These are phyloP conservation scores for Suillus fuscotomentosus DNA, from an alignment of 768 basidiomycete genomes.

Conservation along the genomic window DNA sequence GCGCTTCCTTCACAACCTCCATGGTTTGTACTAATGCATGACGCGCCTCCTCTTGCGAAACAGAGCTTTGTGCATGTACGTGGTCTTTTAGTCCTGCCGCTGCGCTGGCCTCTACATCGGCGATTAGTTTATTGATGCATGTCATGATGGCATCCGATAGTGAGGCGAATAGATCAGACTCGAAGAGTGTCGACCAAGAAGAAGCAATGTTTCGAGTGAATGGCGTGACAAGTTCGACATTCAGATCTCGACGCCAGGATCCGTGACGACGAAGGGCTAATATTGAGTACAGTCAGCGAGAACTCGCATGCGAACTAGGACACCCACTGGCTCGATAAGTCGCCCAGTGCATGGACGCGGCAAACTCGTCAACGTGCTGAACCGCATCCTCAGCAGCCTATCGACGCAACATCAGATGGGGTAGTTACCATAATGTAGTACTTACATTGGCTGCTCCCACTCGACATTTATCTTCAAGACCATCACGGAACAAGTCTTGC, in stretches of 20 bases:
- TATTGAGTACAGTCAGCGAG: conserved; percentile 16
- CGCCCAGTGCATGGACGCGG: conserved; percentile 55
- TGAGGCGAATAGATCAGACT: conserved; percentile 51
- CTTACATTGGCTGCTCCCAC: conserved; percentile 41
- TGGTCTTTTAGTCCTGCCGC: conserved; percentile 53
- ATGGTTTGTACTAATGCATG: conserved; percentile 48
- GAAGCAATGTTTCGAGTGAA: conserved; percentile 59
- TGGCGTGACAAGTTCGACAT: conserved; percentile 54
- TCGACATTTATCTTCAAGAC: conserved; percentile 58
- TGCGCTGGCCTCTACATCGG: conserved; percentile 51
- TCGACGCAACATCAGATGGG: not conserved
- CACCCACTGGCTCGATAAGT: conserved; percentile 57
- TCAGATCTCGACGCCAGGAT: conserved; percentile 56
- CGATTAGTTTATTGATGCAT: conserved; percentile 43
- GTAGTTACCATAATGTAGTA: not conserved
- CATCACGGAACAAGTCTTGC: conserved; percentile 49
- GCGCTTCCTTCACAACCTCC: conserved; percentile 46
- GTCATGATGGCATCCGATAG: conserved; percentile 40
- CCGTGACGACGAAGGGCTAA: conserved; percentile 53
- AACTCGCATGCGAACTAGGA: not conserved
- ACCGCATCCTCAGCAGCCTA: conserved; percentile 45
- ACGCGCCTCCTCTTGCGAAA: conserved; percentile 50
- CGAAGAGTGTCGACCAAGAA: conserved; percentile 60
- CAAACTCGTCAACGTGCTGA: conserved; percentile 47
- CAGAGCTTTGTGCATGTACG: conserved; percentile 47